phyloP scores from a whole-genome alignment of 2,329 filamentous ascomycete genomes.

The Tolypocladium paradoxum region DNA sequence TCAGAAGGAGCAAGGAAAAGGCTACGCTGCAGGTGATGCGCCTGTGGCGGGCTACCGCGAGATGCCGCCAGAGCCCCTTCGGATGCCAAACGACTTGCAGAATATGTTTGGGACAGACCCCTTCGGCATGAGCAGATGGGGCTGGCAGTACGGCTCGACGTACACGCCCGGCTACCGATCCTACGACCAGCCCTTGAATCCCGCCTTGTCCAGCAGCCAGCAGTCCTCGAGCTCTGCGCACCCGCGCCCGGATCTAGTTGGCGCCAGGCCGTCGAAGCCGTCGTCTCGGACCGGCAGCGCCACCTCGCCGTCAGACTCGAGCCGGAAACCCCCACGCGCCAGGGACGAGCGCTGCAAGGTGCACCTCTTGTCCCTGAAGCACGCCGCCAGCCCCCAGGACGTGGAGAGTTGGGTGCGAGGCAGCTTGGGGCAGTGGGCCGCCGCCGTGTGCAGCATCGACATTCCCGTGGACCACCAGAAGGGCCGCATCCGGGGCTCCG shows the following conservation, averaged over 20 bases:
- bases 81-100: not conserved
- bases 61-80: not conserved
- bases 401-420: constrained; percentile 17
- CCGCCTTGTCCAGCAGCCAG: not conserved
- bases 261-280: not conserved
- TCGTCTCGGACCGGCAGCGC: not conserved
- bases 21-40: not conserved
- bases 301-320: not conserved
- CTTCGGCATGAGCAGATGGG: not conserved
- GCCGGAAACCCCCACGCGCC: not conserved
- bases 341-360: constrained; percentile 12
- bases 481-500: constrained; percentile 14
- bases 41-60: not conserved
- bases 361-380: constrained; percentile 14
- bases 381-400: constrained; percentile 10
- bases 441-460: constrained; percentile 13
- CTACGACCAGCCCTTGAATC: not conserved
- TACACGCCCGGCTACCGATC: not conserved
- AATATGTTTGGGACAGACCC: not conserved
- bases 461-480: constrained; percentile 12
- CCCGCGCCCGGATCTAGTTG: not conserved
- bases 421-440: constrained; percentile 10
- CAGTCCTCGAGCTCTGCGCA: not conserved
- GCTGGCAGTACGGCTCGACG: not conserved
- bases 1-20: not conserved